Base-by-base conservation (phyloP, 805 yeast species). In the Starmerella cellae region DNA sequence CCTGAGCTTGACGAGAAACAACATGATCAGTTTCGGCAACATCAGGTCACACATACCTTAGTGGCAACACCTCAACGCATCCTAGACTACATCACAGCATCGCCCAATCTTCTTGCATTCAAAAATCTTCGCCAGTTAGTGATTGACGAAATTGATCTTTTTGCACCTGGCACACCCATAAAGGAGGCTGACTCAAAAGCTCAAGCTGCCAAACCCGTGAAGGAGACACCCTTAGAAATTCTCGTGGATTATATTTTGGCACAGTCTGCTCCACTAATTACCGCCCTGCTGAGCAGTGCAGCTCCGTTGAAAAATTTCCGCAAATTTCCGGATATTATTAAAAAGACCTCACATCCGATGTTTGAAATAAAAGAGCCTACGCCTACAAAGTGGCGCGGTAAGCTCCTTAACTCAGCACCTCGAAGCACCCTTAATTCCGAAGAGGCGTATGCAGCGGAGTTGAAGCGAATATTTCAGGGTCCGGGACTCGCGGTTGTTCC, bases 51-150 rank as follows among this genome's bases (percentile, higher is more conserved):
- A 2, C 70, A 67, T 16, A 66, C 73, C n/a, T 50, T 73, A 22
- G 62, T 73, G n/a, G 74, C 73, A 2, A 73, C 78, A 0, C 79
- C 79, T 0, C 68, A 70, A 6, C 54, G 77, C 37, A 48, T 73
- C 35, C 57, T 71, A 29, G 79, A 73, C 50, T 63, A 69, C 43
- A 51, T 70, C 4, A 19, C 38, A 49, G 63, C 4, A 59, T 68
- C 13, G 47, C 43, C 46, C 2, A 9, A 22, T 6, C 38, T 53
- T 10, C 35, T 53, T 4, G 46, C 44, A 1, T 41, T 56, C 9
- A 16, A 34, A 9, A 28, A 42, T 19, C 40, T 55, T 3, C 43
- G 49, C 3, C 55, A 51, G 42, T 35, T 58, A 5, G 57, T 48
- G 1, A 40, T 58, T 3, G 62, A 58, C 33, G 62, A 58, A 43